phyloP scores from a whole-genome alignment of 73 alveolate genomes.

The Blepharisma stoltei region DNA sequence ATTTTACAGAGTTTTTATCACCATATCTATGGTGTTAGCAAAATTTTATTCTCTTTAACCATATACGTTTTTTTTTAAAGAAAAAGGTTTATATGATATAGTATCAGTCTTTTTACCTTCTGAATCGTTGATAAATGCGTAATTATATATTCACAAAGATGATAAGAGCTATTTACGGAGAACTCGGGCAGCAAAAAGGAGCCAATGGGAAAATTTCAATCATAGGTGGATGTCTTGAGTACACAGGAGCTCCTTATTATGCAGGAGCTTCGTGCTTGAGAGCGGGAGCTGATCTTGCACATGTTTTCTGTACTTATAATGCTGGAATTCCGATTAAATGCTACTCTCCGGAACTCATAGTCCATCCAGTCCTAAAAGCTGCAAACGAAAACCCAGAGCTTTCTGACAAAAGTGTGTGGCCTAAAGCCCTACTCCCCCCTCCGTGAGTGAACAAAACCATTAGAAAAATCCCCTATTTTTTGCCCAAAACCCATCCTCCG shows the following conservation, averaged over 20 bases:
- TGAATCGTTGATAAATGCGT: no score
- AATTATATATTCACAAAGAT: no score
- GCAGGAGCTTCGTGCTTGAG: conserved; percentile 83
- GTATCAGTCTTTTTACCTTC: no score
- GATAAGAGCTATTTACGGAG: neutral
- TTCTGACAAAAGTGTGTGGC: neutral
- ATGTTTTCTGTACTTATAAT: conserved; percentile 79
- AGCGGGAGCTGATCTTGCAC: conserved; percentile 92
- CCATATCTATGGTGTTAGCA: no score
- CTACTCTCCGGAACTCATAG: conserved; percentile 97
- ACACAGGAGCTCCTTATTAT: conserved; percentile 97
- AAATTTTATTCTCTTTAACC: no score
- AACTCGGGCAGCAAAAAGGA: conserved; percentile 68
- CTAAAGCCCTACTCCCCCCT: no score
- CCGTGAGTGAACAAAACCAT: no score
- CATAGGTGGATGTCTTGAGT: conserved; percentile 95
- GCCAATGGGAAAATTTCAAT: conserved; percentile 87
- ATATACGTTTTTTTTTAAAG: no score
- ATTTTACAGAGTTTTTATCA: no score
- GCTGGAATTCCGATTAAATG: conserved; percentile 91
- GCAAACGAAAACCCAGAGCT: conserved; percentile 33
- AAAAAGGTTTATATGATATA: no score
- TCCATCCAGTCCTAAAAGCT: conserved; percentile 73
- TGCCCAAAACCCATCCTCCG: no score
- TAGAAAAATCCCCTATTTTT: no score